Evolutionary conservation across 2,329 filamentous ascomycete genomes (phyloP).

Genomic region (Tolypocladium cylindrosporum): DNA sequence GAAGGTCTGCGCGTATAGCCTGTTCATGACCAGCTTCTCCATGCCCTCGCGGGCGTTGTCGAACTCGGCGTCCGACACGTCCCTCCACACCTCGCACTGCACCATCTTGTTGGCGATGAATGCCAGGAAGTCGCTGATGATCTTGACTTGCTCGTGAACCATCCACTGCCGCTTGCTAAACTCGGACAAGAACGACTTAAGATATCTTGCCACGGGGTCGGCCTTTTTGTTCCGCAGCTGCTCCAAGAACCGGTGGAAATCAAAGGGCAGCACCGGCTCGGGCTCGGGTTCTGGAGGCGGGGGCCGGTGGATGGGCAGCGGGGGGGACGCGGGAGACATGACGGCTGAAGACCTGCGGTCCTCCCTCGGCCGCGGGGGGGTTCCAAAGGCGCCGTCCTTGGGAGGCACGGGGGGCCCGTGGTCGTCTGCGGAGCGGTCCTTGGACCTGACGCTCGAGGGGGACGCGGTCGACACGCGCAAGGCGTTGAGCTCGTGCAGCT

Average conservation of each 20-base stretch:
- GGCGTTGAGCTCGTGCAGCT: conserved; percentile 37
- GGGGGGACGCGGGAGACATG: conserved; percentile 33
- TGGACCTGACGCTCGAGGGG: conserved; percentile 24
- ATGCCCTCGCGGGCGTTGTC: conserved; percentile 97
- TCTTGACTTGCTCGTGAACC: conserved; percentile 99
- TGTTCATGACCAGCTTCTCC: conserved; percentile 99
- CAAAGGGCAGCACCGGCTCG: conserved; percentile 81
- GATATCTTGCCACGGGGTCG: conserved; percentile 92
- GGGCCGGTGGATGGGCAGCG: conserved; percentile 45
- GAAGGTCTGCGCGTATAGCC: conserved; percentile 91
- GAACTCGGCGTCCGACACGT: conserved; percentile 92
- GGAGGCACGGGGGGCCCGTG: conserved; percentile 47
- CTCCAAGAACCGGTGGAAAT: conserved; percentile 94
- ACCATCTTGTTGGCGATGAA: conserved; percentile 99
- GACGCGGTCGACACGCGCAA: conserved; percentile 30
- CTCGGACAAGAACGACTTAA: conserved; percentile 88
- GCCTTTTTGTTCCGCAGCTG: conserved; percentile 93
- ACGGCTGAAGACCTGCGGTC: conserved; percentile 21
- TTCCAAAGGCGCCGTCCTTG: conserved; percentile 42
- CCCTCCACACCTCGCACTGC: conserved; percentile 90
- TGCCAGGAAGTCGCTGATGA: conserved; percentile 89
- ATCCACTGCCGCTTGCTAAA: conserved; percentile 99
- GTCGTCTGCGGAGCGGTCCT: conserved; percentile 31
- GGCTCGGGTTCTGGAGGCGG: conserved; percentile 66
- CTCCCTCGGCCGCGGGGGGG: conserved; percentile 25